Evolutionary conservation across 1,284 basidiomycete species (phyloP).

Genomic region (Papiliotrema fonsecae): DNA sequence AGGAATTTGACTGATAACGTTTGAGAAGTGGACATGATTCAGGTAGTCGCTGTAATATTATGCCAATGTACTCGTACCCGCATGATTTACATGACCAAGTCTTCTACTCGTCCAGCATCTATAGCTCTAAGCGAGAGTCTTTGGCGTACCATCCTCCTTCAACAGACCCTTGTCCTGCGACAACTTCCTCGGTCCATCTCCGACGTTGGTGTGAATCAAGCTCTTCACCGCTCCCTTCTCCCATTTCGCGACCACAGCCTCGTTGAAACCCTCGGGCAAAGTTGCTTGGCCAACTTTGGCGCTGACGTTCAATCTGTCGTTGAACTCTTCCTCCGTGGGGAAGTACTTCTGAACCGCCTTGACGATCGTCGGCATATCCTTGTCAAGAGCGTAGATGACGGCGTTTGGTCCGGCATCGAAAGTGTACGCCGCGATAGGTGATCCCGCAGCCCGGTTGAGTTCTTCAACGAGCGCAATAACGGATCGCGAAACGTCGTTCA

Average conservation of each 20-base stretch:
- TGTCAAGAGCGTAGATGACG: conserved; percentile 84
- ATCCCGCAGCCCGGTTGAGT: conserved; percentile 77
- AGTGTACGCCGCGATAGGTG: conserved; percentile 87
- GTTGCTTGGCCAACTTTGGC: conserved; percentile 37
- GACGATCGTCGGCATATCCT: conserved; percentile 72
- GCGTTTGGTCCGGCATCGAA: conserved; percentile 99
- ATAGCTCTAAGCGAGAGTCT: conserved; percentile 33
- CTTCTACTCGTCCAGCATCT: no score
- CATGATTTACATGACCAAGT: no score
- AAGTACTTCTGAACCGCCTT: conserved; percentile 73
- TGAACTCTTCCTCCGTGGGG: conserved; percentile 68
- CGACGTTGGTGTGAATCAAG: conserved; percentile 85
- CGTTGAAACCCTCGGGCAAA: conserved; percentile 68
- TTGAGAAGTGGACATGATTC: no score
- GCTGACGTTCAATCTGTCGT: conserved; percentile 68
- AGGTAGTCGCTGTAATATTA: no score
- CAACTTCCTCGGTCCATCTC: conserved; percentile 72
- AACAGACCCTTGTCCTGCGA: conserved; percentile 46
- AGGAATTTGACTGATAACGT: not conserved
- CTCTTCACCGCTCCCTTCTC: conserved; percentile 72
- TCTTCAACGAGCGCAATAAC: conserved; percentile 86
- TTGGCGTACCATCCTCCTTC: conserved; percentile 47
- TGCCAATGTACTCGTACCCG: no score
- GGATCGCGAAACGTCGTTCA: conserved; percentile 89
- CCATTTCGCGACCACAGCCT: conserved; percentile 63